Evolutionary conservation across 768 basidiomycete genomes (phyloP).

Genomic region (Mrakia blollopis): DNA sequence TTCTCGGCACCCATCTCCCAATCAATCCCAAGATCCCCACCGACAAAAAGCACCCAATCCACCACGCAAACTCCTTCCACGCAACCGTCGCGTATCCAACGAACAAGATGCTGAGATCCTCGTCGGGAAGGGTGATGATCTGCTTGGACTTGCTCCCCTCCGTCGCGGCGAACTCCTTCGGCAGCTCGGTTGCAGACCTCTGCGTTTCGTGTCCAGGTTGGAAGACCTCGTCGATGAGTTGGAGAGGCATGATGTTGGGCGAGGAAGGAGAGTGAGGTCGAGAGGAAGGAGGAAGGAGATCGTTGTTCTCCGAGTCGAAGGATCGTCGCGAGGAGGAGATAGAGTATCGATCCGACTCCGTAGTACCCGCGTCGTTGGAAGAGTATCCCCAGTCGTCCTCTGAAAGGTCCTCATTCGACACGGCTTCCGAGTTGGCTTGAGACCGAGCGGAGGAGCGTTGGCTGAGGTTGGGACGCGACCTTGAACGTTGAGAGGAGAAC

Average conservation of each 20-base stretch:
- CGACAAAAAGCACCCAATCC: conserved; percentile 59
- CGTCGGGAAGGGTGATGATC: conserved; percentile 76
- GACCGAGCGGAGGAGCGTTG: conserved; percentile 26
- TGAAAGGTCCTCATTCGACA: conserved; percentile 28
- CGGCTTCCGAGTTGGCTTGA: conserved; percentile 34
- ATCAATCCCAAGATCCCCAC: conserved; percentile 70
- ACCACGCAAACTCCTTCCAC: conserved; percentile 68
- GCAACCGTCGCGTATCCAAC: conserved; percentile 70
- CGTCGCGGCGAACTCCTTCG: conserved; percentile 34
- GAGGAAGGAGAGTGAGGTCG: conserved; percentile 42
- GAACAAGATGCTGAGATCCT: conserved; percentile 81
- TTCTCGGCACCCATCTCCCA: conserved; percentile 86
- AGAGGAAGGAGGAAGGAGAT: conserved; percentile 42
- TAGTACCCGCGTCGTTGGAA: conserved; percentile 72
- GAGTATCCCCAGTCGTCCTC: conserved; percentile 80
- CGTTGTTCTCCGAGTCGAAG: conserved; percentile 40
- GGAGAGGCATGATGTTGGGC: conserved; percentile 28
- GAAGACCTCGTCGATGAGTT: conserved; percentile 27
- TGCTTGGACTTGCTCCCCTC: conserved; percentile 53
- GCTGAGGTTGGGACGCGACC: conserved; percentile 32
- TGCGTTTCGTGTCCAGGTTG: conserved; percentile 31
- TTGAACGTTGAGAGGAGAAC: conserved; percentile 34
- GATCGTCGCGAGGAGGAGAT: conserved; percentile 18
- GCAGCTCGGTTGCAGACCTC: conserved; percentile 31
- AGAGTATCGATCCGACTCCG: conserved; percentile 40